Percentiles rank a stretch among this genome's conserved stretches.
Conservation (phyloP, 768 basidiomycete species). For the Tulasnella sp. region DNA sequence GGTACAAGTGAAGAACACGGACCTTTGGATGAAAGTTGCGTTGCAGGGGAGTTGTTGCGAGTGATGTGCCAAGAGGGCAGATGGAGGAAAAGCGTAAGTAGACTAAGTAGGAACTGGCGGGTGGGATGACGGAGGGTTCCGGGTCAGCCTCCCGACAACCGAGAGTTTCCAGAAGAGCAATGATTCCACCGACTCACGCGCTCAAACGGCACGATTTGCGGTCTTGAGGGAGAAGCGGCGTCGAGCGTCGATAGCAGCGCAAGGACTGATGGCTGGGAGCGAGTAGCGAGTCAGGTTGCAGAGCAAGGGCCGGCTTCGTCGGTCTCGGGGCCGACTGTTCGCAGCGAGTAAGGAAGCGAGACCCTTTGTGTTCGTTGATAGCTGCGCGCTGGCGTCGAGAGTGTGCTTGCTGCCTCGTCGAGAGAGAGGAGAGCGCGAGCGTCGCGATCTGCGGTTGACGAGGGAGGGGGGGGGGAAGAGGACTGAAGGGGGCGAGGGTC, state of each 20-base stretch:
- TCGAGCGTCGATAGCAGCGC: neutral
- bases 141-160: slow-evolving; percentile 2
- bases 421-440: neutral
- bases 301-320: slow-evolving; percentile 4
- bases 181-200: neutral
- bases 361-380: neutral
- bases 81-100: neutral
- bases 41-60: neutral
- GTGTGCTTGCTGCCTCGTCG: neutral
- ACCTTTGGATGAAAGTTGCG: neutral
- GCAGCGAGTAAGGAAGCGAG: neutral
- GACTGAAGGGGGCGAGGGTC: neutral
- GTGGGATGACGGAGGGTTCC: neutral
- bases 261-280: neutral
- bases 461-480: neutral
- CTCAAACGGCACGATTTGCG: neutral
- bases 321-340: neutral
- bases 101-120: neutral
- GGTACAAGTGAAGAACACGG: neutral
- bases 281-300: neutral
- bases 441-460: neutral
- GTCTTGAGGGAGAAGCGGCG: neutral
- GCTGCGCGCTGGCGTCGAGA: neutral
- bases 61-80: neutral
- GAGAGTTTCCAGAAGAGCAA: neutral